Evolutionary conservation across 768 basidiomycete species (phyloP).

Genomic region (Candolleomyces aberdarensis): DNA sequence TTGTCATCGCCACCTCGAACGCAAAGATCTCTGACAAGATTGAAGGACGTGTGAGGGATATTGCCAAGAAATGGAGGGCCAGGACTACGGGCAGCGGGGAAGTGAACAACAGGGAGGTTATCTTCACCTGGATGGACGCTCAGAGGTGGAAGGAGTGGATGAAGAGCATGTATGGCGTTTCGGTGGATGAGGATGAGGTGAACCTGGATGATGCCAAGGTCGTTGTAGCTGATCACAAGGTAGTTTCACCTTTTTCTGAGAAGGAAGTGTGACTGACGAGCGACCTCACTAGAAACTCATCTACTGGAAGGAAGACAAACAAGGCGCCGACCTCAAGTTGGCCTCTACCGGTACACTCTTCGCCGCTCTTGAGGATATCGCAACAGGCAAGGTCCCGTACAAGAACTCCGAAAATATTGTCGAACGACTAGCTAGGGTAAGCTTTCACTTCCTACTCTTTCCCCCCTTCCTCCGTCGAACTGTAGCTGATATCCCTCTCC

Average conservation of each 20-base stretch:
- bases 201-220: slow-evolving; percentile 43
- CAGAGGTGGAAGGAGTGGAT: slow-evolving; percentile 86
- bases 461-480: not conserved
- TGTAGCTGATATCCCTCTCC: slow-evolving; percentile 1
- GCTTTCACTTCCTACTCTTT: slow-evolving; percentile 3
- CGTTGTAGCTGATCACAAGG: slow-evolving; percentile 81
- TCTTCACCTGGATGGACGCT: slow-evolving; percentile 89
- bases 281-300: slow-evolving; percentile 49
- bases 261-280: not conserved
- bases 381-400: slow-evolving; percentile 42
- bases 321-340: slow-evolving; percentile 53
- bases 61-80: slow-evolving; percentile 60
- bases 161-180: slow-evolving; percentile 86
- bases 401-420: slow-evolving; percentile 70
- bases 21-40: slow-evolving; percentile 36
- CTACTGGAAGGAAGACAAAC: slow-evolving; percentile 71
- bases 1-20: slow-evolving; percentile 66
- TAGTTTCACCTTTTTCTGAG: slow-evolving; percentile 23
- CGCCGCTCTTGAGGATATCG: slow-evolving; percentile 65
- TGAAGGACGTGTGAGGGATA: slow-evolving; percentile 43
- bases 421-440: slow-evolving; percentile 64
- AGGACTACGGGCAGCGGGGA: slow-evolving; percentile 38
- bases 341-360: slow-evolving; percentile 53
- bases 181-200: slow-evolving; percentile 15
- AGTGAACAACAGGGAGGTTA: slow-evolving; percentile 51